Evolutionary conservation across 2,329 filamentous ascomycete genomes (phyloP).

Genomic region (Penicillium fuscoglaucum): DNA sequence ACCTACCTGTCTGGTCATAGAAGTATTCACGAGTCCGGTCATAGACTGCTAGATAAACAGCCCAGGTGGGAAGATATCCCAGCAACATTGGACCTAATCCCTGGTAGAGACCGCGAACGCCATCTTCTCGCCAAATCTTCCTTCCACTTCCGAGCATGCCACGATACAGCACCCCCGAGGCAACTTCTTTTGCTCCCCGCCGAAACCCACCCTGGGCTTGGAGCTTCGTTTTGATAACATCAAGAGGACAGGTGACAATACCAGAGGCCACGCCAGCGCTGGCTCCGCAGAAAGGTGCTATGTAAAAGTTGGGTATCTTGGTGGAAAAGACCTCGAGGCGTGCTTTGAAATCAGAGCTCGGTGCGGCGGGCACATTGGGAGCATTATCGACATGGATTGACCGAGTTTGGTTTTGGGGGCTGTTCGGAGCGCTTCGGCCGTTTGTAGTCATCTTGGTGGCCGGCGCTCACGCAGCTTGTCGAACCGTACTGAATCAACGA

Average conservation of each 20-base stretch:
- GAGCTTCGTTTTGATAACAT: conserved; percentile 98
- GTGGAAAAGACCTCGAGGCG: conserved; percentile 47
- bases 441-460: conserved; percentile 48
- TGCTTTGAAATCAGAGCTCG: conserved; percentile 33
- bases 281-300: conserved; percentile 85
- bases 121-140: conserved; percentile 85
- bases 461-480: conserved; percentile 40
- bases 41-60: conserved; percentile 96
- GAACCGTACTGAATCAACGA: conserved; percentile 42
- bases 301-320: conserved; percentile 55
- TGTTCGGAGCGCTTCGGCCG: conserved; percentile 40
- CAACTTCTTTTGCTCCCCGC: conserved; percentile 42
- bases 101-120: conserved; percentile 85
- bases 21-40: conserved; percentile 80
- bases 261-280: conserved; percentile 89
- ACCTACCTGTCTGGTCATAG: conserved; percentile 64
- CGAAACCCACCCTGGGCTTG: conserved; percentile 88
- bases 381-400: conserved; percentile 24
- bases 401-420: conserved; percentile 32
- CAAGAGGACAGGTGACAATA: conserved; percentile 91
- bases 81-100: conserved; percentile 91
- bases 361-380: conserved; percentile 29
- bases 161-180: conserved; percentile 67
- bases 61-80: conserved; percentile 96
- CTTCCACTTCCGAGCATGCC: conserved; percentile 83